Base-by-base conservation (phyloP, 768 basidiomycete species). In the Mycena leptocephala region DNA sequence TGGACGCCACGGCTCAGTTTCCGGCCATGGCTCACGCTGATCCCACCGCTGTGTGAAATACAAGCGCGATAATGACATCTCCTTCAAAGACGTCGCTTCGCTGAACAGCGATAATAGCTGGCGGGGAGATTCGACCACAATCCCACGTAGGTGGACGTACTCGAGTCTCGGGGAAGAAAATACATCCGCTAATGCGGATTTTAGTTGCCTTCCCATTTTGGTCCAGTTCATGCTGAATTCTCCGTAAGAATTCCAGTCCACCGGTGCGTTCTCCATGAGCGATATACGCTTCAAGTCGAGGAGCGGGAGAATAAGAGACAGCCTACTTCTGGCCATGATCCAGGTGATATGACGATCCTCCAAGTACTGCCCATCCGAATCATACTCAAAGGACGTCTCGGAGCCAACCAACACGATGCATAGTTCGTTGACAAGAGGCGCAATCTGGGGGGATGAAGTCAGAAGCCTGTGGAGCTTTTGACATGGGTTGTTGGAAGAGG, bases 171-270 rank as follows among this genome's bases (percentile, higher is more conserved):
- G 35, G 13, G 35, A 37, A 13, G 35, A 37, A 37, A 37, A 37
- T 37, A 37, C 35, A 37, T 37, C 35, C 35, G 59, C n/a, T 3
- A 74, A 30, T 0, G 72, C 66, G 11, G 58, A 18, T 37, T 53
- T 63, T 22, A 74, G 66, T 2, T 20, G 35, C 26, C 30, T 41
- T 0, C 33, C 39, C 55, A 66, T 1, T 32, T 30, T 39, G 35
- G 55, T 67, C 72, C 72, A 74, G 13, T 74, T 61, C 59, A 67
- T 46, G 56, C 72, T 26, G 28, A 55, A 65, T 20, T 56, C 26
- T 5, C 63, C 63, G 24, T 10, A 2, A 5, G 30, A 20, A 26
- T 64, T 66, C 64, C 55, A 74, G 16, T 67, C 55, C 24, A n/a
- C 24, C 1, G 72, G 63, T 8, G 11, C 26, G 13, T 68, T 51